Evolutionary conservation across 495 filamentous ascomycete genomes (phyloP).

Genomic region (Halenospora varia): DNA sequence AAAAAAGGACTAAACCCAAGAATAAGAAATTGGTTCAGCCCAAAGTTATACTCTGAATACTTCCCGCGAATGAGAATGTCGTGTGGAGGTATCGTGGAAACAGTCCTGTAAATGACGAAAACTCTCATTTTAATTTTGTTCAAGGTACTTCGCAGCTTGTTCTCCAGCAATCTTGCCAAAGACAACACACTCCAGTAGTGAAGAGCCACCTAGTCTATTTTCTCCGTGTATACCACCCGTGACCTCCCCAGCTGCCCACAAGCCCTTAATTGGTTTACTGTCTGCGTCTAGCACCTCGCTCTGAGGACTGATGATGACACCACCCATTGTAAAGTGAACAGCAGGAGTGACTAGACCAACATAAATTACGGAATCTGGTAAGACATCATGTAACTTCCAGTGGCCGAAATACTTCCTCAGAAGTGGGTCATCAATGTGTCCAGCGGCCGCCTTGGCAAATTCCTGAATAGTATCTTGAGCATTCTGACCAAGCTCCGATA

Average conservation of each 20-base stretch:
- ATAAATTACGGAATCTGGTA: conserved; percentile 42
- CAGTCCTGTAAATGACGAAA: background rate
- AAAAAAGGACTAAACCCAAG: too few species aligned
- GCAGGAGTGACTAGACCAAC: conserved; percentile 56
- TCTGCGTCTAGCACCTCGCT: conserved; percentile 35
- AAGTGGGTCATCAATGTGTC: conserved; percentile 33
- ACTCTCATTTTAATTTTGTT: background rate
- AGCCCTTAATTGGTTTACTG: conserved; percentile 34
- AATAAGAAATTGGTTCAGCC: too few species aligned
- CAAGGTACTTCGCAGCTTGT: conserved; percentile 32
- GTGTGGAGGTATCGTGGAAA: too few species aligned
- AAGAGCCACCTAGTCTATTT: conserved; percentile 49
- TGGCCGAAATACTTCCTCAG: conserved; percentile 46
- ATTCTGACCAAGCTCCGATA: conserved; percentile 39
- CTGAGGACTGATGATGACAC: conserved; percentile 41
- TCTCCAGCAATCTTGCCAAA: conserved; percentile 54
- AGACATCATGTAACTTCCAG: conserved; percentile 35
- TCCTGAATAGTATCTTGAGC: conserved; percentile 37
- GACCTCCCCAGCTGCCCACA: conserved; percentile 53
- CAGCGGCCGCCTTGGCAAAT: conserved; percentile 39
- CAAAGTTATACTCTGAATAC: too few species aligned
- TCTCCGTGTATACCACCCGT: conserved; percentile 53
- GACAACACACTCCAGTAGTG: conserved; percentile 53
- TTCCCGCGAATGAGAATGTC: too few species aligned
- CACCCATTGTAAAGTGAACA: conserved; percentile 58